Evolutionary conservation across 2,329 filamentous ascomycete species (phyloP), one percentile per base, ranked within the genome.

Genomic region (Daldinia sp.): DNA sequence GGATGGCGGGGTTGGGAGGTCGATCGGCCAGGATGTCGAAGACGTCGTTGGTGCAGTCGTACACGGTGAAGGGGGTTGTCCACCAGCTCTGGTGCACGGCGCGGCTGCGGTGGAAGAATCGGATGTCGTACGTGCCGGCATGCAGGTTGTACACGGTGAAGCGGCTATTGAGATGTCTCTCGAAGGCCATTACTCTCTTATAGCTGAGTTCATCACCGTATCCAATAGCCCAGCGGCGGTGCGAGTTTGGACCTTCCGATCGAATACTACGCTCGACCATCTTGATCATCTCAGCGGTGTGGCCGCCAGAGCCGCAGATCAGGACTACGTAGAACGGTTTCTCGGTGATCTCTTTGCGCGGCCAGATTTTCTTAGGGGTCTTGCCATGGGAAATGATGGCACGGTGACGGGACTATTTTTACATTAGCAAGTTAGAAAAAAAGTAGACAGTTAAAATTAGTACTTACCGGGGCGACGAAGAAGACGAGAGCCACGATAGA

Each of bases 271-370:
- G 82, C 63, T 84, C 83, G 74, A 99, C 88, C 83, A 98, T 92
- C 76, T 91, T 89, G 70, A 97, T 85, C 92, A 99, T 97, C 81
- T 99, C 96, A 54, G 93, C 90, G 0, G 96, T 98, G 81, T 99
- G 96, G 0, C 96, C 96, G 35, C 96, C 96, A 2, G 93, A 97
- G 59, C 96, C 96, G 26, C 98, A 90, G 28, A 98, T 90, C 70
- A 97, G 87, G 35, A 97, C 84, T 60, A 94, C 83, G 79, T 94
- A 87, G 54, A 74, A 73, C 44, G 65, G 57, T 33, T n/a, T 26
- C n/a, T 37, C 18, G 4, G 10, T 20, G 12, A 10, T 4, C 12
- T 7, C 26, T n/a, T 59, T 28, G 23, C 53, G 53, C 18, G 33
- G 33, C 35, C 18, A 56, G 12, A 42, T 35, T 37, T 54, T 37